Evolutionary conservation across 2,329 filamentous ascomycete species (phyloP), one percentile per base, ranked within the genome.

Genomic region (Furcasterigmium sp.): DNA sequence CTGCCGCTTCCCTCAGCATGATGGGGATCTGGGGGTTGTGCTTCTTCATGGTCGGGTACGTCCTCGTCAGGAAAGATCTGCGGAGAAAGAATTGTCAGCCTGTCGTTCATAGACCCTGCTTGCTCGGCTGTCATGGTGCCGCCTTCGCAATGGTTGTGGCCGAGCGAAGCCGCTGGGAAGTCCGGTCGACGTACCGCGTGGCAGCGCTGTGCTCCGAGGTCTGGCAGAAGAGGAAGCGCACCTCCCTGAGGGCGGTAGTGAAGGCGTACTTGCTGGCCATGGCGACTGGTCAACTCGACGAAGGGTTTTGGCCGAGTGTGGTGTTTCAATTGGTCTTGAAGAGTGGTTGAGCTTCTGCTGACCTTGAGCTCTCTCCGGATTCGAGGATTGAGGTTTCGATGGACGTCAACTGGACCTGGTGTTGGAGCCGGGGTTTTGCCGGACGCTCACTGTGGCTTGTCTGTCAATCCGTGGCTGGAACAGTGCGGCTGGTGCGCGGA

Each of bases 31-130:
- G 75, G 45, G 93, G 93, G 74, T 98, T 98, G 78, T 91, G 87
- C 77, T 95, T 94, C 82, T 98, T 98, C 91, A 98, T 97, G 47
- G 87, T 93, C 37, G 93, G 93, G 69, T 98, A 98, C 53, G 90
- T 84, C 63, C 88, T 82, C 52, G 84, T 85, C 53, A 98, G 77
- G 71, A 98, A 98, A 23, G 86, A 84, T 66, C 93, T 96, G 56
- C 40, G 5, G 26, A 38, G 41, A 25, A 18, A 42, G 43, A 43
- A 9, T n/a, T 36, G 46, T 54, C 47, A 53, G 53, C n/a, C n/a
- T 42, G 29, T 40, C 38, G 23, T 26, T 26, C 23, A 7, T 26
- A 7, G 23, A 7, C 23, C 23, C 11, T 26, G 7, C 23, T 7
- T 7, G 23, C 23, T 26, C 23, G 7, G 11, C 7, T 11, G 7